Evolutionary conservation across 2,329 filamentous ascomycete genomes (phyloP).

Genomic region (Paracamarosporium sp.): DNA sequence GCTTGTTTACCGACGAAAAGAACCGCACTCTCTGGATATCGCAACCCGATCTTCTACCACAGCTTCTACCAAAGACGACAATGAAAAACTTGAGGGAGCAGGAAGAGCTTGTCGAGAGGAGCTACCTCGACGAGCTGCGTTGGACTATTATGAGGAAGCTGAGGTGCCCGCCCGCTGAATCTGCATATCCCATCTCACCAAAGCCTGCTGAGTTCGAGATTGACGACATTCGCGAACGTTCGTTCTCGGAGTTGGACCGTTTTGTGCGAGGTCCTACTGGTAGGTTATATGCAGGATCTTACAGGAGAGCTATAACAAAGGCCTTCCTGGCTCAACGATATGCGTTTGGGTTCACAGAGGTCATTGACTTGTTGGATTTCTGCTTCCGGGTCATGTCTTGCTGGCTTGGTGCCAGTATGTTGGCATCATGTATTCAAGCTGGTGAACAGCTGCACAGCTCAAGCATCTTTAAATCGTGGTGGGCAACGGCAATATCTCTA

Average conservation of each 20-base stretch:
- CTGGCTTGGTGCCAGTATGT: constrained; percentile 19
- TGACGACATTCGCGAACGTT: constrained; percentile 47
- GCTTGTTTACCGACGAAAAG: constrained; percentile 56
- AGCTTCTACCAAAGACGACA: constrained; percentile 39
- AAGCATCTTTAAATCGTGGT: constrained; percentile 14
- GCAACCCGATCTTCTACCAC: constrained; percentile 57
- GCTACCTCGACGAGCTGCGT: constrained; percentile 32
- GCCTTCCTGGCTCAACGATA: constrained; percentile 52
- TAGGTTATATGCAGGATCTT: constrained; percentile 30
- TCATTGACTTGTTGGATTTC: constrained; percentile 74
- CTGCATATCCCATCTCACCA: constrained; percentile 42
- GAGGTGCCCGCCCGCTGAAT: constrained; percentile 49
- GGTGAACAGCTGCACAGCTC: background rate
- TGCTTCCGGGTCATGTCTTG: constrained; percentile 69
- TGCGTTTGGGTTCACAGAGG: constrained; percentile 43
- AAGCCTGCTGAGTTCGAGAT: constrained; percentile 19
- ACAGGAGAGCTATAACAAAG: constrained; percentile 47
- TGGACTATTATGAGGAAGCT: constrained; percentile 48
- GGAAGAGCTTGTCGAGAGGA: constrained; percentile 3
- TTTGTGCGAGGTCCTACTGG: constrained; percentile 36
- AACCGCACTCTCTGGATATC: constrained; percentile 66
- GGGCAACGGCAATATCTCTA: constrained; percentile 10
- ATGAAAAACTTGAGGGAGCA: constrained; percentile 39
- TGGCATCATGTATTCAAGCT: background rate
- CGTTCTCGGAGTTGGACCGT: constrained; percentile 49